Evolutionary conservation across 177 flowering plant genomes (phyloP), one percentile per base, ranked within the genome.

Genomic region (Vitis hybrid): DNA sequence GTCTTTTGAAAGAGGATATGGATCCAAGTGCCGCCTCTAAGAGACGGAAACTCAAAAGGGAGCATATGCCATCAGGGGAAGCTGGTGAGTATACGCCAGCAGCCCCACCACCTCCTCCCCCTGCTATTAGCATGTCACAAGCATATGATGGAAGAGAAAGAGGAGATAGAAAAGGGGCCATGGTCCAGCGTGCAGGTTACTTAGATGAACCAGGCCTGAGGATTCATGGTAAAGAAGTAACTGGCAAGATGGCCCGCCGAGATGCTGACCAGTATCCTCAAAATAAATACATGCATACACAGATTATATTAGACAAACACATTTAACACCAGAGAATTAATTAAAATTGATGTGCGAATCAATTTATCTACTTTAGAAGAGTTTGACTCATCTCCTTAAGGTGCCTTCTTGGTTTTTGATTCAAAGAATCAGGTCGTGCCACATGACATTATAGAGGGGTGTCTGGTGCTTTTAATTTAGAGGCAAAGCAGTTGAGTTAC

Each of bases 221-320:
- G 76, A 69, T 83, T 76, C 99, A 92, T 77, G 83, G 83, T 15
- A 96, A 94, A 85, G 99, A 96, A 76, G 80, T 76, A 64, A 69
- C 87, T 2, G 70, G 81, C 86, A 95, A 94, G 83, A 81, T 87
- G 76, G 58, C 84, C 54, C 94, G 89, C 19, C 98, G 95, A 19
- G 99, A 94, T 64, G 14, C 77, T 71, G 99, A 96, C 5, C 94
- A 74, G 99, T 96, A 96, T 94, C 97, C 97, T 93, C 5, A 79
- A 59, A 20, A 6, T 50, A 4, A 17, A 38, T 63, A 14, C 10
- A 38, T 38, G 9, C 47, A 38, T 8, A 28, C 47, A 38, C 8
- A 38, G 31, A 28, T 28, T 28, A 28, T 28, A 28, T 28, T 38
- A 8, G 9, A 8, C 47, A 38, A 5, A 8, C 47, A 38, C 47